These are phyloP conservation scores for Penicillium sp. DNA, from an alignment of 2,329 filamentous ascomycete species.

Conservation along the genomic window DNA sequence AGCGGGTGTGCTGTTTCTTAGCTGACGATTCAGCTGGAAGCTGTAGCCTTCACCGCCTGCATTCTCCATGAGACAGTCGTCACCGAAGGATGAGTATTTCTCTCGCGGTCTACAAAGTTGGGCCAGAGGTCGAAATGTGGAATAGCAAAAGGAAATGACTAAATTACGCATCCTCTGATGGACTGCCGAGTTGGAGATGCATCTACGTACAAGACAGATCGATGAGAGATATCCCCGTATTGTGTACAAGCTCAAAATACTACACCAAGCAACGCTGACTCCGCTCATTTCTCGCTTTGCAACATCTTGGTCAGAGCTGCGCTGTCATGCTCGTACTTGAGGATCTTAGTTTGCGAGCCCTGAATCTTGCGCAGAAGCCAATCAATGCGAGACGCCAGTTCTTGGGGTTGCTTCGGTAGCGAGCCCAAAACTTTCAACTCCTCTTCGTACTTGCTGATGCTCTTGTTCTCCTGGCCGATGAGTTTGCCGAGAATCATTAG, in stretches of 20 bases:
- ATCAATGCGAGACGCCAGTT: constrained; percentile 66
- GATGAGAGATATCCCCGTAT: not conserved
- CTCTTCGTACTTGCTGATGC: constrained; percentile 75
- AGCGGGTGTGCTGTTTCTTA: not conserved
- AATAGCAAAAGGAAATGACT: too few relatives aligned
- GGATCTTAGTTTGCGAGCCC: constrained; percentile 73
- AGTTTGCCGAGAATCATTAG: constrained; percentile 69
- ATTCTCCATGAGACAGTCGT: not conserved
- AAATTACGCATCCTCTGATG: not conserved
- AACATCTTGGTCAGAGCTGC: constrained; percentile 71
- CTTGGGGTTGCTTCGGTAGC: constrained; percentile 69
- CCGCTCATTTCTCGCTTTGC: constrained; percentile 50
- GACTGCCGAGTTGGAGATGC: not conserved
- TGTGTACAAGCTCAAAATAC: not conserved
- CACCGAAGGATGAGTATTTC: too few relatives aligned
- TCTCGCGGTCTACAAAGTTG: too few relatives aligned
- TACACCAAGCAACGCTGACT: not conserved
- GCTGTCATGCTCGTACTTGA: constrained; percentile 72
- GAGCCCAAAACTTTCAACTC: constrained; percentile 73
- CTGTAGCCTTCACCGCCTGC: not conserved
- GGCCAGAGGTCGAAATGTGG: too few relatives aligned
- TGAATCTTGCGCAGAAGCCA: constrained; percentile 76
- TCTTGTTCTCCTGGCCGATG: constrained; percentile 70
- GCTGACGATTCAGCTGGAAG: not conserved
- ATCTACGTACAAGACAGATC: not conserved